Conservation (phyloP, 495 filamentous ascomycete species). For the Penicillium maclennaniae region DNA sequence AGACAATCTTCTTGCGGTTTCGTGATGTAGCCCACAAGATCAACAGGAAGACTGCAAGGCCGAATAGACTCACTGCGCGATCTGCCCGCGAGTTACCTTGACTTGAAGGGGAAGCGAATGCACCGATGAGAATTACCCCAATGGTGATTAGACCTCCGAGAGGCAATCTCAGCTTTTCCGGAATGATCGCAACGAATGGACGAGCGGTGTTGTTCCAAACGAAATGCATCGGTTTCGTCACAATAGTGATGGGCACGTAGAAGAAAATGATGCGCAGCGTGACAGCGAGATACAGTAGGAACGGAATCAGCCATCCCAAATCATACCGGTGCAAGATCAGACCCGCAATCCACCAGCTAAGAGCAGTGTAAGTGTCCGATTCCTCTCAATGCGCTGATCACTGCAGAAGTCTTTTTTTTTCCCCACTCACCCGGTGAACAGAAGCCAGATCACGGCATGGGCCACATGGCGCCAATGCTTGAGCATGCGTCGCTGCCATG, state of each 20-base stretch:
- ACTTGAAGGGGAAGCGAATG: slow-evolving; percentile 65
- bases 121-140: slow-evolving; percentile 68
- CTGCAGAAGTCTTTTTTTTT: neutral
- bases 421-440: slow-evolving; percentile 58
- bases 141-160: slow-evolving; percentile 56
- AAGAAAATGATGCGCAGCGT: slow-evolving; percentile 69
- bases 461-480: slow-evolving; percentile 38
- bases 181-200: slow-evolving; percentile 50
- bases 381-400: neutral
- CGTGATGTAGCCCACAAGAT: slow-evolving; percentile 65
- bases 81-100: slow-evolving; percentile 73
- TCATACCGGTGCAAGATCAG: slow-evolving; percentile 69
- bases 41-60: slow-evolving; percentile 67
- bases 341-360: slow-evolving; percentile 85
- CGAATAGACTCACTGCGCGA: slow-evolving; percentile 76
- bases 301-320: slow-evolving; percentile 79
- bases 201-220: slow-evolving; percentile 63
- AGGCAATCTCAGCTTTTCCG: slow-evolving; percentile 58
- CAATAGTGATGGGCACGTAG: slow-evolving; percentile 62
- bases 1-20: slow-evolving; percentile 55
- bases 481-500: slow-evolving; percentile 24
- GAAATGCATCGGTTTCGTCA: slow-evolving; percentile 60
- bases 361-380: slow-evolving; percentile 10
- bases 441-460: slow-evolving; percentile 48
- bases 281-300: slow-evolving; percentile 75